phyloP scores from a whole-genome alignment of 2,329 filamentous ascomycete species.

The Aspergillus pseudoviridinutans region DNA sequence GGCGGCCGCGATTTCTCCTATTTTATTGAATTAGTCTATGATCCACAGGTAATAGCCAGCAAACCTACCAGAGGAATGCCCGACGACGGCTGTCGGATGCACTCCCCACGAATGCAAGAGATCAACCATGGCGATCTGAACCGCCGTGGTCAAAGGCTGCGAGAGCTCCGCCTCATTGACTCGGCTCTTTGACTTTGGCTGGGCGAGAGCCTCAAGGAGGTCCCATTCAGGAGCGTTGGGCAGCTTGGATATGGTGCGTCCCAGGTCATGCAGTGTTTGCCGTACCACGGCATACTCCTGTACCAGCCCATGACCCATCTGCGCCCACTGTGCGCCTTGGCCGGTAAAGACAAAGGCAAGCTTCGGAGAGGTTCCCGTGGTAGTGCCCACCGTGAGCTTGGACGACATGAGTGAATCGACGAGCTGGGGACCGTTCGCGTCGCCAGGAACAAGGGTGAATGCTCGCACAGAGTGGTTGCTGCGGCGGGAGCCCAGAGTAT shows the following conservation, averaged over 20 bases:
- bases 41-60: no score
- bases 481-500: no score
- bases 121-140: conserved; percentile 7
- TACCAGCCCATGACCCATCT: conserved; percentile 3
- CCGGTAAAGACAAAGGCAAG: no score
- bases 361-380: no score
- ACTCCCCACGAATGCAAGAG: background rate
- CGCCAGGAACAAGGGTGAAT: no score
- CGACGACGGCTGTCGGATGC: background rate
- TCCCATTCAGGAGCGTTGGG: background rate
- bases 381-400: no score
- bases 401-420: no score
- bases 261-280: background rate
- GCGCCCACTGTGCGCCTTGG: background rate
- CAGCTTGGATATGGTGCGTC: background rate
- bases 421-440: no score
- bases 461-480: no score
- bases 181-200: background rate
- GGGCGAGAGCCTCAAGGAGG: background rate
- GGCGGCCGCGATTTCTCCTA: no score
- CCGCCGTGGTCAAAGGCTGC: conserved; percentile 6
- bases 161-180: background rate
- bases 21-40: no score
- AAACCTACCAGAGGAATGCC: no score
- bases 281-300: background rate